Conservation (phyloP, 768 basidiomycete species). For the Plicaturopsis crispa region DNA sequence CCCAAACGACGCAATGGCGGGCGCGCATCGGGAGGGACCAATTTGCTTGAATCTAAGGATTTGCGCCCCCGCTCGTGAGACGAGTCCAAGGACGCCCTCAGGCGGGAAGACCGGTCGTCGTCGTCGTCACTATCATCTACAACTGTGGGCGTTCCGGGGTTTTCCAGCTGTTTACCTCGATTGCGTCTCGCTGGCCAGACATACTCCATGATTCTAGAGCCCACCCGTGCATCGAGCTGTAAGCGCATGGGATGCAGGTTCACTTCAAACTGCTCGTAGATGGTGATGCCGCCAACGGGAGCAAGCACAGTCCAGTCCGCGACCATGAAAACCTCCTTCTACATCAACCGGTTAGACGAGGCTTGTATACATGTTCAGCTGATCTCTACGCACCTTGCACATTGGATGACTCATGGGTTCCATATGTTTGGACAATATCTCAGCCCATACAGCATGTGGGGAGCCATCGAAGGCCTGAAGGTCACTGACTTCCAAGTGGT, state of each 20-base stretch:
- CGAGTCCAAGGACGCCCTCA: constrained; percentile 5
- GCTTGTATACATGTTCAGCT: background rate
- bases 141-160: constrained; percentile 30
- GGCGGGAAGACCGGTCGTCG: too few relatives aligned
- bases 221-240: constrained; percentile 79
- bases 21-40: constrained; percentile 21
- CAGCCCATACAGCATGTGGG: constrained; percentile 75
- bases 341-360: constrained; percentile 7
- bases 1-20: constrained; percentile 46
- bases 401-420: constrained; percentile 65
- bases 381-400: constrained; percentile 44
- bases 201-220: constrained; percentile 80
- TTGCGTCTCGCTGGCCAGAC: constrained; percentile 62
- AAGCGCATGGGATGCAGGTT: constrained; percentile 81
- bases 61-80: constrained; percentile 10
- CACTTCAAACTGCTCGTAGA: constrained; percentile 77
- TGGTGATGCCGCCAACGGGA: constrained; percentile 89
- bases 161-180: too few relatives aligned
- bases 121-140: too few relatives aligned
- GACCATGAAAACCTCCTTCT: constrained; percentile 68
- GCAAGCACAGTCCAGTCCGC: constrained; percentile 81
- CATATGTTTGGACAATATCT: constrained; percentile 77
- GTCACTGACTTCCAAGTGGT: constrained; percentile 66
- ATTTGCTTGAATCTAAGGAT: constrained; percentile 24
- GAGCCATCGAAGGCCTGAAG: constrained; percentile 84